Evolutionary conservation across 2,329 filamentous ascomycete species (phyloP).

Genomic region (Neophaeococcomyces mojaviensis): DNA sequence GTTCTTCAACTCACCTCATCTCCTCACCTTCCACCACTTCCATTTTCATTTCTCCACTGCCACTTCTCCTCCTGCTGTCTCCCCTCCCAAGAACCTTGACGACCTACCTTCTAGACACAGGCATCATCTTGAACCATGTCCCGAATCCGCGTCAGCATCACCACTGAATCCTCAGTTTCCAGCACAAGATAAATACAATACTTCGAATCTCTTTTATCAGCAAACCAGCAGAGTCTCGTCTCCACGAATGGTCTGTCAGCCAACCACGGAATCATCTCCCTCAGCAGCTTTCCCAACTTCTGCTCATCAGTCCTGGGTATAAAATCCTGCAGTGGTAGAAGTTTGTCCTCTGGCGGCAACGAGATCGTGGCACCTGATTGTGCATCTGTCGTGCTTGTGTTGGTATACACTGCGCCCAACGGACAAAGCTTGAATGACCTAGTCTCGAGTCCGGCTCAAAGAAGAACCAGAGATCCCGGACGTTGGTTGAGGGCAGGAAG

Average conservation of each 20-base stretch:
- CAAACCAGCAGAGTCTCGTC: slow-evolving; percentile 56
- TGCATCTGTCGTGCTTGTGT: slow-evolving; percentile 44
- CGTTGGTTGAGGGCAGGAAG: slow-evolving; percentile 54
- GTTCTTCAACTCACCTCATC: slow-evolving; percentile 27
- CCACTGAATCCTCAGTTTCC: slow-evolving; percentile 37
- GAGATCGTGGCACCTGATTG: slow-evolving; percentile 35
- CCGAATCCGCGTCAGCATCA: slow-evolving; percentile 53
- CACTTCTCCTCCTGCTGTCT: slow-evolving; percentile 42
- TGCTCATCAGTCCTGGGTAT: slow-evolving; percentile 48
- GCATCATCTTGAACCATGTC: slow-evolving; percentile 59
- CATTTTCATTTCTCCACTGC: slow-evolving; percentile 42
- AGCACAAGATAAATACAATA: slow-evolving; percentile 56
- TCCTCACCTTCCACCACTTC: too few species aligned
- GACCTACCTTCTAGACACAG: slow-evolving; percentile 50
- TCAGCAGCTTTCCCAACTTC: slow-evolving; percentile 44
- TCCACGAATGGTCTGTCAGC: slow-evolving; percentile 50
- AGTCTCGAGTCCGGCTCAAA: slow-evolving; percentile 57
- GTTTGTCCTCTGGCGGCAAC: slow-evolving; percentile 34
- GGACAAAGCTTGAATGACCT: slow-evolving; percentile 54
- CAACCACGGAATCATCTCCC: slow-evolving; percentile 46
- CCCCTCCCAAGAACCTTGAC: slow-evolving; percentile 37
- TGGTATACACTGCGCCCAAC: slow-evolving; percentile 49
- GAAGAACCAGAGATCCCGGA: slow-evolving; percentile 57
- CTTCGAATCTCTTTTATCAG: slow-evolving; percentile 53
- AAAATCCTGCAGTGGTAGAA: slow-evolving; percentile 30